phyloP scores from a whole-genome alignment of 306 rosid genomes.

The Psophocarpus tetragonolobus region DNA sequence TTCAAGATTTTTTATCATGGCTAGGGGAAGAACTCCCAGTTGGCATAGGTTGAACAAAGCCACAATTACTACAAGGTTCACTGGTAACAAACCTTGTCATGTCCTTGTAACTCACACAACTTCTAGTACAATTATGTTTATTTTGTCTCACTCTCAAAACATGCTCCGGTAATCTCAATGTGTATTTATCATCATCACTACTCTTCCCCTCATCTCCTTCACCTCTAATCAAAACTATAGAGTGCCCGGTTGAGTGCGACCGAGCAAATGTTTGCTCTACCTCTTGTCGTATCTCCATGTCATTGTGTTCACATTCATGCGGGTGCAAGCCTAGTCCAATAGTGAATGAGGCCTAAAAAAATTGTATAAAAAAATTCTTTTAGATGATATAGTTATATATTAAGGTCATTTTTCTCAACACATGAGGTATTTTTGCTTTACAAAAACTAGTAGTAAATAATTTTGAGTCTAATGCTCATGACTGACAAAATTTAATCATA shows the following conservation, averaged over 20 bases:
- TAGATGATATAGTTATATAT: too few relatives aligned
- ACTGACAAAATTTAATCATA: too few relatives aligned
- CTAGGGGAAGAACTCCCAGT: background rate
- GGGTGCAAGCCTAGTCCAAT: too few relatives aligned
- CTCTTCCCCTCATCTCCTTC: background rate
- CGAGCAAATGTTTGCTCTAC: slow-evolving; percentile 38
- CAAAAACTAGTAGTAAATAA: too few relatives aligned
- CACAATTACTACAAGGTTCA: slow-evolving; percentile 40
- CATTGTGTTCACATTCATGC: background rate
- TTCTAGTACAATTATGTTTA: slow-evolving; percentile 44
- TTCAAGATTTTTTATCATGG: slow-evolving; percentile 8
- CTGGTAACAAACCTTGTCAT: slow-evolving; percentile 11
- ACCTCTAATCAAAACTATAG: slow-evolving; percentile 46
- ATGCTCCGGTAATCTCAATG: slow-evolving; percentile 54
- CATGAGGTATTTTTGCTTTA: too few relatives aligned
- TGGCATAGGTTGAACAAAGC: slow-evolving; percentile 25
- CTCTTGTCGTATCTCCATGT: background rate
- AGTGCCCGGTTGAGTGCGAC: slow-evolving; percentile 81
- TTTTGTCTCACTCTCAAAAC: slow-evolving; percentile 52
- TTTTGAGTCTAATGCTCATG: too few relatives aligned
- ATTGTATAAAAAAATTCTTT: too few relatives aligned
- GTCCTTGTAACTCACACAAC: slow-evolving; percentile 53
- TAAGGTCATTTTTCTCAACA: too few relatives aligned
- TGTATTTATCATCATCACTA: slow-evolving; percentile 46
- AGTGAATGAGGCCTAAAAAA: too few relatives aligned